Percentiles rank a stretch among this genome's conserved stretches.
These are phyloP conservation scores for Suhomyces prunicola DNA, from an alignment of 805 yeast genomes.

Conservation along the genomic window DNA sequence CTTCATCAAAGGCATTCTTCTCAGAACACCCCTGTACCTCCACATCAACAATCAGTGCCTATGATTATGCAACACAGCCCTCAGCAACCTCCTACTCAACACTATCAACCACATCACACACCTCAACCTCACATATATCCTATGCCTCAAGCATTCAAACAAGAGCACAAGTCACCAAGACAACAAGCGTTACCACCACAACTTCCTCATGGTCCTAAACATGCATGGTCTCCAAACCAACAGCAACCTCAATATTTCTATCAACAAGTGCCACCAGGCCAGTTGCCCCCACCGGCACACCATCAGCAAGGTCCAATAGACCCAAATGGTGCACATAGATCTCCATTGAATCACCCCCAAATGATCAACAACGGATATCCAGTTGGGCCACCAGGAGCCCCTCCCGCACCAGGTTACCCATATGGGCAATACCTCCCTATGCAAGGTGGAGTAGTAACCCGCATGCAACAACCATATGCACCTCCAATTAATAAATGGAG, in stretches of 20 bases:
- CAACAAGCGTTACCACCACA: conserved; percentile 18
- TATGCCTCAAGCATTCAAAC: conserved; percentile 11
- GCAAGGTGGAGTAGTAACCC: conserved; percentile 29
- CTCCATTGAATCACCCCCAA: conserved; percentile 23
- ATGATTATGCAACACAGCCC: conserved; percentile 4
- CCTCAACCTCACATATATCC: conserved; percentile 11
- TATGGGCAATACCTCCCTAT: conserved; percentile 37
- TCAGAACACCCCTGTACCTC: conserved; percentile 4
- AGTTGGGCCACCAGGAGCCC: conserved; percentile 13
- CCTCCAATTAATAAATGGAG: conserved; percentile 26
- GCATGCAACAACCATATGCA: conserved; percentile 14
- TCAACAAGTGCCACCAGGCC: conserved; percentile 16
- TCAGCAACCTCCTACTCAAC: conserved; percentile 4
- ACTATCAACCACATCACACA: conserved; percentile 2
- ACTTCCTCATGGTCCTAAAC: conserved; percentile 27
- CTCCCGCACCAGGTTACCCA: conserved; percentile 34
- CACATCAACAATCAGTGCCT: conserved; percentile 4
- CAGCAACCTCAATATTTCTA: conserved; percentile 19
- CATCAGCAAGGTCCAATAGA: conserved; percentile 6
- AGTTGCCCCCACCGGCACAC: conserved; percentile 8
- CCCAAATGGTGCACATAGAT: conserved; percentile 12
- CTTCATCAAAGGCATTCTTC: conserved; percentile 5
- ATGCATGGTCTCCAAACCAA: conserved; percentile 22
- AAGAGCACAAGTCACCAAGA: conserved; percentile 13
- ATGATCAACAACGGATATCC: conserved; percentile 16